Evolutionary conservation across 1,139 yeast species (phyloP).

Genomic region (Taphrina wiesneri): DNA sequence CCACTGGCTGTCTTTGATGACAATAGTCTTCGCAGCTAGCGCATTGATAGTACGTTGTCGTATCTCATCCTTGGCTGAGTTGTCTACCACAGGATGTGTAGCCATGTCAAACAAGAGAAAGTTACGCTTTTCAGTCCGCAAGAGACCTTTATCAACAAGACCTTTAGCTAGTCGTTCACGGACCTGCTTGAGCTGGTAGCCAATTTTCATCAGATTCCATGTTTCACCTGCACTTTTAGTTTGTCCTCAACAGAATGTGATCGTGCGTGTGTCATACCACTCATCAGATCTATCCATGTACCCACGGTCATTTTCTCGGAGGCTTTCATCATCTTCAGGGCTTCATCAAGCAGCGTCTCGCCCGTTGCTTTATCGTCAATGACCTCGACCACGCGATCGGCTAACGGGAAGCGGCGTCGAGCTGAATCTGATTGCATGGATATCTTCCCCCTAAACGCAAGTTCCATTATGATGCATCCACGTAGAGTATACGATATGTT

Average conservation of each 20-base stretch:
- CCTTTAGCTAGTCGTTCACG: slow-evolving; percentile 96
- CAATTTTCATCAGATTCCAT: slow-evolving; percentile 93
- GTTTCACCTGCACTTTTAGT: slow-evolving; percentile 57
- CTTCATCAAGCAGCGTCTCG: slow-evolving; percentile 90
- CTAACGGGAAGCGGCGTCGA: slow-evolving; percentile 81
- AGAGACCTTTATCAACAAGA: slow-evolving; percentile 93
- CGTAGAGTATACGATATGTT: slow-evolving; percentile 93
- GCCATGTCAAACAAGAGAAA: slow-evolving; percentile 97
- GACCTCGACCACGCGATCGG: slow-evolving; percentile 85
- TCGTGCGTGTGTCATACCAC: slow-evolving; percentile 52
- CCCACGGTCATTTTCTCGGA: slow-evolving; percentile 82
- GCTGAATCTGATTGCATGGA: slow-evolving; percentile 90
- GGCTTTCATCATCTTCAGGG: slow-evolving; percentile 81
- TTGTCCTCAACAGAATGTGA: not conserved
- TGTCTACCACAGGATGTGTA: slow-evolving; percentile 92
- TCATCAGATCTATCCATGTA: slow-evolving; percentile 89
- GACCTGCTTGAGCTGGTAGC: slow-evolving; percentile 93
- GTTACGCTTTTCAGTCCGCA: slow-evolving; percentile 92
- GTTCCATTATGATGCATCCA: slow-evolving; percentile 88
- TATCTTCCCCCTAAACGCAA: slow-evolving; percentile 87
- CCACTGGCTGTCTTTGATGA: slow-evolving; percentile 52
- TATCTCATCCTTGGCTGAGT: slow-evolving; percentile 75
- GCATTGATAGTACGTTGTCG: slow-evolving; percentile 70
- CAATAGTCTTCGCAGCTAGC: slow-evolving; percentile 67
- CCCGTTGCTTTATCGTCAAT: slow-evolving; percentile 87